Conservation (phyloP, 2,329 filamentous ascomycete genomes). For the Capronia coronata region DNA sequence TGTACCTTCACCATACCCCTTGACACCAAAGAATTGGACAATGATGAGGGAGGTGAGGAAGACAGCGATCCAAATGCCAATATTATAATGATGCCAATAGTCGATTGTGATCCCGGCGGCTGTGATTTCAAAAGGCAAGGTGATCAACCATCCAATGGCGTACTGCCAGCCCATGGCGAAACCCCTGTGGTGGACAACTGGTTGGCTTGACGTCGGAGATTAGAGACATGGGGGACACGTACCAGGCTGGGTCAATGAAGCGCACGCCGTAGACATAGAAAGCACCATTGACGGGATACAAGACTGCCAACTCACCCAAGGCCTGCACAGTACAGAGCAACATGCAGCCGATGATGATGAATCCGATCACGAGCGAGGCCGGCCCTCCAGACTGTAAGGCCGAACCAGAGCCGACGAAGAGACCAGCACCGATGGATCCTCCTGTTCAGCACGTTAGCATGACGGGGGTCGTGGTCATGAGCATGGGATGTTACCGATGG, state of each 20-base stretch:
- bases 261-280: slow-evolving; percentile 87
- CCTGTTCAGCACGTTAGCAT: slow-evolving; percentile 24
- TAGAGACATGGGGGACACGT: background rate
- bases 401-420: slow-evolving; percentile 26
- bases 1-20: slow-evolving; percentile 66
- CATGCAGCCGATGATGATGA: slow-evolving; percentile 63
- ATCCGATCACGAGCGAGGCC: slow-evolving; percentile 37
- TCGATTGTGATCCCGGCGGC: slow-evolving; percentile 56
- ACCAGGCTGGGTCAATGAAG: slow-evolving; percentile 93
- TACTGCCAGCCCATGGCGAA: slow-evolving; percentile 98
- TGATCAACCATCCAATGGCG: slow-evolving; percentile 77
- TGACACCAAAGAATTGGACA: slow-evolving; percentile 85
- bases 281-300: slow-evolving; percentile 84
- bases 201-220: background rate
- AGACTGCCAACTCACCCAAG: slow-evolving; percentile 80
- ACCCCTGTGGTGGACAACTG: slow-evolving; percentile 33
- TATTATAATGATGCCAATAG: slow-evolving; percentile 33
- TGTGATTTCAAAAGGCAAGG: slow-evolving; percentile 78
- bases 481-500: slow-evolving; percentile 19
- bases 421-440: slow-evolving; percentile 36
- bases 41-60: slow-evolving; percentile 68
- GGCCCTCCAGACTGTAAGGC: slow-evolving; percentile 36
- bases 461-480: background rate
- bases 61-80: slow-evolving; percentile 72
- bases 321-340: slow-evolving; percentile 87